Evolutionary conservation across 495 filamentous ascomycete genomes (phyloP).

Genomic region (Penicillium robsamsonii): DNA sequence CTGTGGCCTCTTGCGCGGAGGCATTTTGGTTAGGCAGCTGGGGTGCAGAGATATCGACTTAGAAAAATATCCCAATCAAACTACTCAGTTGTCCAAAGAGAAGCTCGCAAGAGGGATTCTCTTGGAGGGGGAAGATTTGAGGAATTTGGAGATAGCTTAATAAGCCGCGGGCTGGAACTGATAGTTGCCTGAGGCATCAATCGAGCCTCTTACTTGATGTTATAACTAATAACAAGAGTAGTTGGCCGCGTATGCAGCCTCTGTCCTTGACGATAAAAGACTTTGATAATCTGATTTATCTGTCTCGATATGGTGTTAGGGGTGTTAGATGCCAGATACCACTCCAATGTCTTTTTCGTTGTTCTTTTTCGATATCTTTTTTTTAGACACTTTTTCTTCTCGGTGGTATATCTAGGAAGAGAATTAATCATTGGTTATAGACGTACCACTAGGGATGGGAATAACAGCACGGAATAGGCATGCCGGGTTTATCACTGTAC

Average conservation of each 20-base stretch:
- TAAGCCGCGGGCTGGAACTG: slow-evolving; percentile 18
- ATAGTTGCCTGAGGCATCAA: slow-evolving; percentile 22
- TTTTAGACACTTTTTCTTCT: background rate
- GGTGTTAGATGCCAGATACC: too few relatives aligned
- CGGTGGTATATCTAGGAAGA: background rate
- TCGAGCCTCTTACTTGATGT: background rate
- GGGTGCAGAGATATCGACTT: background rate
- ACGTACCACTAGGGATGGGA: background rate
- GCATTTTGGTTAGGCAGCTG: slow-evolving; percentile 23
- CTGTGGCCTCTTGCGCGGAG: slow-evolving; percentile 34
- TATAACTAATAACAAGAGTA: too few relatives aligned
- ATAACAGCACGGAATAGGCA: background rate
- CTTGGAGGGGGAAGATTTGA: slow-evolving; percentile 25
- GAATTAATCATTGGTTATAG: background rate
- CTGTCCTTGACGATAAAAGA: too few relatives aligned
- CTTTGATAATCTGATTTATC: too few relatives aligned
- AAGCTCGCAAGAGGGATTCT: slow-evolving; percentile 9
- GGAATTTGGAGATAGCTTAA: slow-evolving; percentile 33
- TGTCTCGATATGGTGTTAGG: too few relatives aligned
- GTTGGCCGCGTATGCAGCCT: too few relatives aligned
- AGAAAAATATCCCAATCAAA: slow-evolving; percentile 9
- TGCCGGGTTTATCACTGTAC: background rate
- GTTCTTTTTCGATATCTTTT: too few relatives aligned
- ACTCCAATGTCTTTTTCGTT: too few relatives aligned
- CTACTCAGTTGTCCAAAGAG: slow-evolving; percentile 11